Base-by-base conservation (phyloP, 768 basidiomycete species). In the Kwoniella botswanensis region DNA sequence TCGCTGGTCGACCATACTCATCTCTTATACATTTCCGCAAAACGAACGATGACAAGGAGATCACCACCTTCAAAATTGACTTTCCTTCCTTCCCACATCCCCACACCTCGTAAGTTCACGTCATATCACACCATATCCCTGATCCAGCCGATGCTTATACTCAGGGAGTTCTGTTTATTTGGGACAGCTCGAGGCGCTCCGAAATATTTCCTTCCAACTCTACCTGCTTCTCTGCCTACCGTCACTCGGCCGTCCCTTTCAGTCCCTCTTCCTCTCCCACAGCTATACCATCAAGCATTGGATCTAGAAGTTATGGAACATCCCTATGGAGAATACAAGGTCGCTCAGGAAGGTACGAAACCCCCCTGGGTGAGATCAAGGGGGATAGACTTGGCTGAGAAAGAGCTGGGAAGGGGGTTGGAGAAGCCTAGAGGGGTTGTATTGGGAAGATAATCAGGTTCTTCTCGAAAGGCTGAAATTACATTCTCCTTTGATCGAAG, bases 341-440 rank as follows among this genome's bases (percentile, higher is more conserved):
- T 41, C 0, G 64, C 55, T 13, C 4, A 65, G 29, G 64, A 65
- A 18, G 64, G 64, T 5, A 43, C 35, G 0, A 65, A 65, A 26
- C 64, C 64, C 1, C 64, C 64, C 6, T 65, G 63, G 64, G 55
- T 65, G 12, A 65, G 64, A 35, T 65, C 64, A 17, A 65, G 64
- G 55, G 64, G 64, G 2, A 42, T 65, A 2, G 55, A 65, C 50
- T 13, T 65, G n/a, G 64, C 64, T 57, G 64, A 57, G 22, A 56
- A 55, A 29, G 64, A 65, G 52, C 18, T 65, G n/a, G 64, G 54
- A 3, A n/a, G 64, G 64, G 54, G 18, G 12, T 65, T 43, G 43
- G n/a, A 35, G 2, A 43, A 22, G 52, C 64, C 64, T 7, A 56
- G 42, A 12, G 64, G 29, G 4, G 64, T 26, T 11, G 35, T 61